Percentiles rank a stretch among this genome's conserved stretches.
Evolutionary conservation across 352 stramenopile genomes (phyloP).

Genomic region (Phytophthora pseudosyringae): DNA sequence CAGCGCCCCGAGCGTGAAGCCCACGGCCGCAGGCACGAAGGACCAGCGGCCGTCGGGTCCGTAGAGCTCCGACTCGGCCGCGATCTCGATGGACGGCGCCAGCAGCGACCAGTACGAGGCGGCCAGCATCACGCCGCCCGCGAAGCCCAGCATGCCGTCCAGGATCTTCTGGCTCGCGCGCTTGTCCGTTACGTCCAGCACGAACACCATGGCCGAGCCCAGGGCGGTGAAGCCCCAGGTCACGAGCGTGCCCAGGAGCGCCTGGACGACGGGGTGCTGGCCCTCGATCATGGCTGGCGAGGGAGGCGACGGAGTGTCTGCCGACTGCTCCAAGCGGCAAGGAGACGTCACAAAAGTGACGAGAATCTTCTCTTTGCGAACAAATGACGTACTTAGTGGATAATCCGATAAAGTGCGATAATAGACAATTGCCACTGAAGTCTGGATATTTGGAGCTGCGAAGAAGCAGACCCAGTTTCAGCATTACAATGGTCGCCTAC

Average conservation of each 20-base stretch:
- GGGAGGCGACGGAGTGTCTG: too few relatives aligned
- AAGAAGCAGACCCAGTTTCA: too few relatives aligned
- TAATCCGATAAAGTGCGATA: too few relatives aligned
- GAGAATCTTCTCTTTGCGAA: too few relatives aligned
- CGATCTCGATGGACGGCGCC: conserved; percentile 88
- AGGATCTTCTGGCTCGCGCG: conserved; percentile 82
- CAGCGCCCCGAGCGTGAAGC: conserved; percentile 78
- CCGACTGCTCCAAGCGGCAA: too few relatives aligned
- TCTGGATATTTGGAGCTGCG: too few relatives aligned
- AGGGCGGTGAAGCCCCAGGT: conserved; percentile 87
- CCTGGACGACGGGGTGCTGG: conserved; percentile 77
- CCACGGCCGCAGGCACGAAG: conserved; percentile 85
- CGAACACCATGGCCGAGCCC: conserved; percentile 81
- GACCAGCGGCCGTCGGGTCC: conserved; percentile 72
- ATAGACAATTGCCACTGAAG: too few relatives aligned
- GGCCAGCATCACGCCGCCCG: conserved; percentile 90
- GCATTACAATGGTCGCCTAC: too few relatives aligned
- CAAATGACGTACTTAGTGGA: too few relatives aligned
- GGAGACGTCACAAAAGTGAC: too few relatives aligned
- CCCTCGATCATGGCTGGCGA: conserved; percentile 67
- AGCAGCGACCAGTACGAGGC: conserved; percentile 91
- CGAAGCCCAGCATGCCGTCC: conserved; percentile 89
- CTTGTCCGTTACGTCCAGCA: conserved; percentile 83
- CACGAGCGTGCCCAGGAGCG: conserved; percentile 81
- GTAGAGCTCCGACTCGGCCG: conserved; percentile 81